These are phyloP conservation scores for Colletotrichum filicis DNA, from an alignment of 2,329 filamentous ascomycete species.

Conservation along the genomic window DNA sequence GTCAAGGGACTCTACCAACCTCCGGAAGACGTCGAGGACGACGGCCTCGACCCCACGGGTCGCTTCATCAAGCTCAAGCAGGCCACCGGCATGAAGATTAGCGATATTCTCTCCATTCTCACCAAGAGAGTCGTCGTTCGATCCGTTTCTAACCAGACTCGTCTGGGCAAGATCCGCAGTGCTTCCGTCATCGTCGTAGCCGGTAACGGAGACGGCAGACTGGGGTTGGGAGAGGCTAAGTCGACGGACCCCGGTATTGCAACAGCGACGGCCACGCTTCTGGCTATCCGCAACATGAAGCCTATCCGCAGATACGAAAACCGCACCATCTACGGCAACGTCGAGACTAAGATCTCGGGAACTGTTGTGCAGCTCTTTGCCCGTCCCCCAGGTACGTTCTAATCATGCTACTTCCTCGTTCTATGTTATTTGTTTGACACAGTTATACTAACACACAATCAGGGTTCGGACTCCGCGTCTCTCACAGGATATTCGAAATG, in stretches of 20 bases:
- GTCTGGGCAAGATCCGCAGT: constrained; percentile 91
- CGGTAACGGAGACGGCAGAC: constrained; percentile 85
- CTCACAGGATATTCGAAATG: constrained; percentile 94
- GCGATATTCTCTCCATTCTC: constrained; percentile 65
- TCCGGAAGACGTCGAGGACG: constrained; percentile 60
- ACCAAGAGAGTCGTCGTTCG: constrained; percentile 80
- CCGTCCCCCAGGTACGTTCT: constrained; percentile 83
- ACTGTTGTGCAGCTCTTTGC: constrained; percentile 84
- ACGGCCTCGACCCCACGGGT: constrained; percentile 61
- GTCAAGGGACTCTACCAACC: constrained; percentile 63
- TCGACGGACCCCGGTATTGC: constrained; percentile 78
- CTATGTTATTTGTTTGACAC: background rate
- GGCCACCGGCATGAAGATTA: constrained; percentile 64
- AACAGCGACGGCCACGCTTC: constrained; percentile 76
- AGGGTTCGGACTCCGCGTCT: constrained; percentile 96
- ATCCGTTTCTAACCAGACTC: constrained; percentile 89
- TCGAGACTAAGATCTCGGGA: constrained; percentile 87
- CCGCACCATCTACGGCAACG: constrained; percentile 88
- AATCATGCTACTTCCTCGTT: background rate
- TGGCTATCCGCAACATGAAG: constrained; percentile 91
- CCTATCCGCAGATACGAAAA: constrained; percentile 93
- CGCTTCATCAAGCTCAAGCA: constrained; percentile 63
- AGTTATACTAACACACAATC: background rate
- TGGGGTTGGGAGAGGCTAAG: constrained; percentile 93
- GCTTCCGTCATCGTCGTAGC: constrained; percentile 82